Evolutionary conservation across 495 filamentous ascomycete species (phyloP).

Genomic region (Talaromyces nanjingensis): DNA sequence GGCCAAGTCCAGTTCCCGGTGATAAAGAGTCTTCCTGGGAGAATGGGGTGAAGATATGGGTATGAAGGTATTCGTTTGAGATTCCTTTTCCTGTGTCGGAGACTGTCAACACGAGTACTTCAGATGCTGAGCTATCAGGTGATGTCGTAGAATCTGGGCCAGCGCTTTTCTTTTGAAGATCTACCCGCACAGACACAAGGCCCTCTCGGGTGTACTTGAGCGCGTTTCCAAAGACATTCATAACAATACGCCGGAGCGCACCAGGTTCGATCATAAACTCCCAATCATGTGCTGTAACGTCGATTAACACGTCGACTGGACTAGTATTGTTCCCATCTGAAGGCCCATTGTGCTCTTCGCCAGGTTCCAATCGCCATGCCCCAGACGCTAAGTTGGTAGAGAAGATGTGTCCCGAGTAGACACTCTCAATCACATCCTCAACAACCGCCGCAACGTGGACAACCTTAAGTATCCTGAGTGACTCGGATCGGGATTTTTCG

Average conservation of each 20-base stretch:
- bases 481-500: not conserved
- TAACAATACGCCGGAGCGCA: conserved; percentile 64
- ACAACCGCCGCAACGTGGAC: conserved; percentile 25
- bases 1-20: conserved; percentile 45
- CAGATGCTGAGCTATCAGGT: not conserved
- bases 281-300: conserved; percentile 57
- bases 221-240: conserved; percentile 79
- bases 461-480: conserved; percentile 26
- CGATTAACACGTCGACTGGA: conserved; percentile 49
- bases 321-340: conserved; percentile 14
- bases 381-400: conserved; percentile 14
- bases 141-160: not conserved
- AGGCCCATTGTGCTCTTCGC: not conserved
- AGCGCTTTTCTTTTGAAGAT: conserved; percentile 11
- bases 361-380: conserved; percentile 2
- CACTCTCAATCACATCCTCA: conserved; percentile 46
- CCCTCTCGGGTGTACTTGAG: conserved; percentile 70
- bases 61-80: conserved; percentile 60
- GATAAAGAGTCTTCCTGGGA: conserved; percentile 62
- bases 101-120: conserved; percentile 44
- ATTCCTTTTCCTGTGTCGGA: conserved; percentile 70
- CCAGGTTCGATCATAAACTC: conserved; percentile 62
- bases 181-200: conserved; percentile 54
- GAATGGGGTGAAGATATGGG: conserved; percentile 64
- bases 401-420: conserved; percentile 42